These are phyloP conservation scores for Fusarium sambucinum DNA, from an alignment of 2,329 filamentous ascomycete species.

Conservation along the genomic window DNA sequence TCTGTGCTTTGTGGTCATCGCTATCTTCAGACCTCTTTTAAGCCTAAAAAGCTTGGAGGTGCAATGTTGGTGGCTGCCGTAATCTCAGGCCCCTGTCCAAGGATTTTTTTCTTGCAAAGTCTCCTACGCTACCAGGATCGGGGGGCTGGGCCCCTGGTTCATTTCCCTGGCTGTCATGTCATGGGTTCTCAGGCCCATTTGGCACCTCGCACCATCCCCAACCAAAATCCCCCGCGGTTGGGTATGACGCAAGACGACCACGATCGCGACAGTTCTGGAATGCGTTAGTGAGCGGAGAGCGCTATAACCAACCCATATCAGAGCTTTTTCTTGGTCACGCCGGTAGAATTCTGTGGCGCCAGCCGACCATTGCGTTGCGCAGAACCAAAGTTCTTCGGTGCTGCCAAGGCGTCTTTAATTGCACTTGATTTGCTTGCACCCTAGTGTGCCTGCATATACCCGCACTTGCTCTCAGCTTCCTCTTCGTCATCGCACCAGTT, in stretches of 20 bases:
- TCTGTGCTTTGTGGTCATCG: slow-evolving; percentile 41
- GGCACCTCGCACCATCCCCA: slow-evolving; percentile 37
- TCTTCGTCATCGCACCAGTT: slow-evolving; percentile 42
- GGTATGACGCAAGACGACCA: slow-evolving; percentile 47
- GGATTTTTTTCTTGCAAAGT: slow-evolving; percentile 36
- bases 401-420: slow-evolving; percentile 34
- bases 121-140: slow-evolving; percentile 32
- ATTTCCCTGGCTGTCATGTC: slow-evolving; percentile 44
- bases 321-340: slow-evolving; percentile 34
- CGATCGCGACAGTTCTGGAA: slow-evolving; percentile 40
- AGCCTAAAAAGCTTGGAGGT: slow-evolving; percentile 42
- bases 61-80: slow-evolving; percentile 42
- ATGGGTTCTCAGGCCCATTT: slow-evolving; percentile 42
- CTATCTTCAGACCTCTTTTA: slow-evolving; percentile 41
- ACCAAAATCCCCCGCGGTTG: slow-evolving; percentile 32
- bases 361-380: slow-evolving; percentile 20
- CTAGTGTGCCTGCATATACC: slow-evolving; percentile 47
- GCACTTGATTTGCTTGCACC: slow-evolving; percentile 42
- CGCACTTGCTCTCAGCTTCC: slow-evolving; percentile 33
- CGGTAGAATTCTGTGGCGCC: slow-evolving; percentile 36
- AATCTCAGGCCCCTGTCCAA: slow-evolving; percentile 36
- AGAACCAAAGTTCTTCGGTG: slow-evolving; percentile 24
- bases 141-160: slow-evolving; percentile 30
- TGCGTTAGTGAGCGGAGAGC: slow-evolving; percentile 37
- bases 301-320: slow-evolving; percentile 32